These are phyloP conservation scores for Monosporozyma solicola DNA, from an alignment of 805 yeast genomes.

Conservation along the genomic window DNA sequence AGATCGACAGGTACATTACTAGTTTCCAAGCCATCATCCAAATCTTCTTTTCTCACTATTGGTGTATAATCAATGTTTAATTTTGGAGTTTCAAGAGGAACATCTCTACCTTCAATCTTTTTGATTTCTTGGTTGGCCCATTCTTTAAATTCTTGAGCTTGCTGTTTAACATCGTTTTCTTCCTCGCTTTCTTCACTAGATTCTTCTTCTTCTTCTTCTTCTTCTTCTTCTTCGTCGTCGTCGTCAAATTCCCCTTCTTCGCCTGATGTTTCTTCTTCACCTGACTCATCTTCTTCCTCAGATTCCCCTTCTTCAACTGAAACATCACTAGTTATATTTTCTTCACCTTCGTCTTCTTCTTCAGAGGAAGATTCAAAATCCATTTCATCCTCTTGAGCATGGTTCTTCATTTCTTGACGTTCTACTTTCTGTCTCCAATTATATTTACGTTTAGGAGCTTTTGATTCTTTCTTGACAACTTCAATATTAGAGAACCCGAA, in stretches of 20 bases:
- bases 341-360: conserved; percentile 25
- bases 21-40: conserved; percentile 58
- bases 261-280: conserved; percentile 16
- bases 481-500: conserved; percentile 56
- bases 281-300: conserved; percentile 6
- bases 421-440: conserved; percentile 64
- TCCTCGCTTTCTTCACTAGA: conserved; percentile 10
- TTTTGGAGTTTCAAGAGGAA: conserved; percentile 42
- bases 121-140: conserved; percentile 82
- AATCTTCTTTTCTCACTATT: conserved; percentile 58
- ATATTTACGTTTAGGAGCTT: conserved; percentile 42
- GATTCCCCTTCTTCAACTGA: conserved; percentile 9
- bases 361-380: conserved; percentile 42
- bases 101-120: conserved; percentile 52
- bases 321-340: conserved; percentile 24
- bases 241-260: conserved; percentile 11
- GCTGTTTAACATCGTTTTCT: conserved; percentile 27
- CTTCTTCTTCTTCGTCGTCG: conserved; percentile 17
- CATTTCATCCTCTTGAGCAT: conserved; percentile 46
- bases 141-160: conserved; percentile 62
- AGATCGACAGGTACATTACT: conserved; percentile 55
- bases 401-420: conserved; percentile 35
- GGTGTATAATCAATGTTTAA: conserved; percentile 44
- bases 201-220: conserved; percentile 19
- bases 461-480: conserved; percentile 33